phyloP scores from a whole-genome alignment of 1,139 yeast species.

The Geotrichum macrosporum region DNA sequence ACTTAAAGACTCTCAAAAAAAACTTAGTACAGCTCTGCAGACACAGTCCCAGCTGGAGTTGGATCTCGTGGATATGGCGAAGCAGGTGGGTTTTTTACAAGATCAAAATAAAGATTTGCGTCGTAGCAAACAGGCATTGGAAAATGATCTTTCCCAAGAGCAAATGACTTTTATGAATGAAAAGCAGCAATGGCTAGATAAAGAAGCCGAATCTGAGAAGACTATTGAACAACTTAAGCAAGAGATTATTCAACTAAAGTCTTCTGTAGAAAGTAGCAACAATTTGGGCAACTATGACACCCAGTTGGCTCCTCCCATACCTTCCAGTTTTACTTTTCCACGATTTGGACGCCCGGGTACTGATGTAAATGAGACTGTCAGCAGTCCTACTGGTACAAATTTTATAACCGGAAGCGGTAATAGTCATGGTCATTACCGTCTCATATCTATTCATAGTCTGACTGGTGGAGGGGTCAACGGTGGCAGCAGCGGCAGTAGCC shows the following conservation, averaged over 20 bases:
- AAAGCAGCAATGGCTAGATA: slow-evolving; percentile 36
- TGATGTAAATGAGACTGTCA: not conserved
- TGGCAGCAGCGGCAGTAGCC: too few species aligned
- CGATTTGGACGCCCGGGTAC: not conserved
- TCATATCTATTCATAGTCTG: slow-evolving; percentile 14
- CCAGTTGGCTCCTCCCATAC: not conserved
- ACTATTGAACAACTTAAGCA: slow-evolving; percentile 24
- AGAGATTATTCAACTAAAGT: slow-evolving; percentile 13
- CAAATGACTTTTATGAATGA: slow-evolving; percentile 36
- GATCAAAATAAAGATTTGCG: slow-evolving; percentile 28
- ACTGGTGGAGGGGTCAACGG: too few species aligned
- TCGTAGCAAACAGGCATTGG: slow-evolving; percentile 28
- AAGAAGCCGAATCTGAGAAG: slow-evolving; percentile 30
- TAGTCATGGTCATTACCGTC: slow-evolving; percentile 10
- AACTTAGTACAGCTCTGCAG: slow-evolving; percentile 24
- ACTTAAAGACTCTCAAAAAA: slow-evolving; percentile 26
- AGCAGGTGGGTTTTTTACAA: slow-evolving; percentile 25
- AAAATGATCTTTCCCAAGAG: slow-evolving; percentile 29
- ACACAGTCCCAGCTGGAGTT: slow-evolving; percentile 33
- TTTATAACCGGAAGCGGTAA: too few species aligned
- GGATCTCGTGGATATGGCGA: slow-evolving; percentile 32
- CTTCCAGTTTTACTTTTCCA: slow-evolving; percentile 3
- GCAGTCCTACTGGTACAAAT: not conserved
- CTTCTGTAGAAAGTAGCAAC: not conserved
- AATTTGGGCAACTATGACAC: not conserved